Conservation (phyloP, 192 early-diverging fungal species). For the Dissophora globulifera region DNA sequence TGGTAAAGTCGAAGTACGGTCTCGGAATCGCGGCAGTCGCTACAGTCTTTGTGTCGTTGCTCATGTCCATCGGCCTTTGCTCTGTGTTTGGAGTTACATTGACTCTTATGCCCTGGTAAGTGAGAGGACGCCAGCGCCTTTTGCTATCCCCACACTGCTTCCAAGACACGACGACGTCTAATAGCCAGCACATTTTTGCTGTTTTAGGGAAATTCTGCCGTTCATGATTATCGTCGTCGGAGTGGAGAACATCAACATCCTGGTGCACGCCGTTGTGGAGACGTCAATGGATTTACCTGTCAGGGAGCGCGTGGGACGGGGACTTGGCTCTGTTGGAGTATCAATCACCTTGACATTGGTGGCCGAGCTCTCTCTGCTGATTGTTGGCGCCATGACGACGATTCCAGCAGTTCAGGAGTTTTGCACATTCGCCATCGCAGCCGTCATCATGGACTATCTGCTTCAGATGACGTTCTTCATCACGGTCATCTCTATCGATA, state of each 20-base stretch:
- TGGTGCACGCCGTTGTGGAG: slow-evolving; percentile 77
- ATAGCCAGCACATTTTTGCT: background rate
- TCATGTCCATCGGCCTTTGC: slow-evolving; percentile 74
- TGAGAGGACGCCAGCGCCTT: too few species aligned
- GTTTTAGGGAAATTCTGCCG: slow-evolving; percentile 71
- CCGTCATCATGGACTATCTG: slow-evolving; percentile 81
- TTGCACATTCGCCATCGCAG: slow-evolving; percentile 72
- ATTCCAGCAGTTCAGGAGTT: slow-evolving; percentile 78
- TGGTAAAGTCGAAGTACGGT: slow-evolving; percentile 82
- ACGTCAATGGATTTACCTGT: slow-evolving; percentile 78
- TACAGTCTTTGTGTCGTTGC: slow-evolving; percentile 70
- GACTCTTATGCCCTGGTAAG: slow-evolving; percentile 72
- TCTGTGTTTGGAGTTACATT: slow-evolving; percentile 67
- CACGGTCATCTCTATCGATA: slow-evolving; percentile 84
- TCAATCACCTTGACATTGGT: slow-evolving; percentile 68
- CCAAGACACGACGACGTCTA: background rate
- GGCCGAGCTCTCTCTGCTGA: slow-evolving; percentile 66
- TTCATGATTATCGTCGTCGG: slow-evolving; percentile 78
- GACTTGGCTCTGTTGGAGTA: slow-evolving; percentile 74
- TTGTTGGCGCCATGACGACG: slow-evolving; percentile 66
- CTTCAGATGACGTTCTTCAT: slow-evolving; percentile 85
- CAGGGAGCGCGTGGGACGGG: slow-evolving; percentile 73
- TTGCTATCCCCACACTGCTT: background rate
- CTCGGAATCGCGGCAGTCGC: slow-evolving; percentile 74
- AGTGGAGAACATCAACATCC: slow-evolving; percentile 79